Evolutionary conservation across 106 monocot species (phyloP), one percentile per base, ranked within the genome.

Genomic region (Triglochin maritima): DNA sequence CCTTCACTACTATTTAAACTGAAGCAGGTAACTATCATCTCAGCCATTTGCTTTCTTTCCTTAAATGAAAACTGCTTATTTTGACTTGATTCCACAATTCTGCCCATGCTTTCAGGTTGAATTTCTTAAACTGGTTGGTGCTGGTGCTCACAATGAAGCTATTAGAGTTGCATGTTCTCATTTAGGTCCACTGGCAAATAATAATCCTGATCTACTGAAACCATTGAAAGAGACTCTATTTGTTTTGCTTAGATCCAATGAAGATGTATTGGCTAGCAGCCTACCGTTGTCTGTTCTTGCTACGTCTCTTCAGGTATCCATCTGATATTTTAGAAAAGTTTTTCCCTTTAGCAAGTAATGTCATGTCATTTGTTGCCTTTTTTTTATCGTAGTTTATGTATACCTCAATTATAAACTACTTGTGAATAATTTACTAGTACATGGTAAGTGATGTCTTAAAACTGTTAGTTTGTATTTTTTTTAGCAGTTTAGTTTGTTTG

Each of bases 151-250:
- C 71, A 47, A 59, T 7, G 52, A 65, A 65, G 92, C 98, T 50
- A 70, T 99, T 57, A 84, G 83, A 73, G 86, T 99, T 75, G 98
- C 98, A 53, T 73, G 67, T 68, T 69, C 77, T 69, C 78, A 99
- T 83, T 77, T 99, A 63, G 98, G 92, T 9, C 98, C 98, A 44
- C 70, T 99, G 47, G 92, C 98, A 60, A 60, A 82, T 45, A 84
- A 54, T 50, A 86, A 85, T 79, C 66, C 82, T 63, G 69, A 64
- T 70, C 65, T 99, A 15, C 29, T 92, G 63, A 90, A 92, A 71
- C 81, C 98, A 59, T 75, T 99, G 64, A 99, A 99, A 64, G 98
- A 99, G 69, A 99, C 98, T 16, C 80, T 99, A 44, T 74, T 89
- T 57, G 66, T 77, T 56, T 71, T 87, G 64, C 73, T 88, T 60